phyloP scores from a whole-genome alignment of 306 rosid genomes.

The Dalbergia cochinchinensis region DNA sequence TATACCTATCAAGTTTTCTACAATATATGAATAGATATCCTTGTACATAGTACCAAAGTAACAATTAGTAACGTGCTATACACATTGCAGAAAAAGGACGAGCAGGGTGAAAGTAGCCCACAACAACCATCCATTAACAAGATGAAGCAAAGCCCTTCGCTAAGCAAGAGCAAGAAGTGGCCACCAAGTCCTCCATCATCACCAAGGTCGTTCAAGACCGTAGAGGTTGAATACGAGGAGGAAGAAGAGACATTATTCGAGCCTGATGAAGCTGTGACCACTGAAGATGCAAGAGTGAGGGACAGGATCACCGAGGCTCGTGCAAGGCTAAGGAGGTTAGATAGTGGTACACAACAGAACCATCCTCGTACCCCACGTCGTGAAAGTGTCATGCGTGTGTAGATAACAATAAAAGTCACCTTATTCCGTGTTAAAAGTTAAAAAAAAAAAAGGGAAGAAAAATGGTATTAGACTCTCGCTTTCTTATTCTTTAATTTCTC shows the following conservation, averaged over 20 bases:
- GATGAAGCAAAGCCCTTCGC: constrained; percentile 43
- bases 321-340: constrained; percentile 50
- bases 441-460: background rate
- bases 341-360: constrained; percentile 10
- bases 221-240: background rate
- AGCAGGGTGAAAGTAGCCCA: constrained; percentile 23
- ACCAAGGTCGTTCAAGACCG: constrained; percentile 1
- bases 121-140: constrained; percentile 37
- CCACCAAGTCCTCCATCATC: constrained; percentile 58
- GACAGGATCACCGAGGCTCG: constrained; percentile 46
- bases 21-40: background rate
- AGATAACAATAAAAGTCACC: background rate
- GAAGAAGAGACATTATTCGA: constrained; percentile 9
- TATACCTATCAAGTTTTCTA: background rate
- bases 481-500: constrained; percentile 1
- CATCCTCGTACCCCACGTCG: constrained; percentile 32
- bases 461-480: background rate
- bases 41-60: background rate
- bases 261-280: background rate
- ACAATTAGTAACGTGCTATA: background rate
- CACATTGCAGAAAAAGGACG: constrained; percentile 55
- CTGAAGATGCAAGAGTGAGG: constrained; percentile 30
- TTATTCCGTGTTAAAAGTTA: background rate
- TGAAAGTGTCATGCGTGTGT: constrained; percentile 14
- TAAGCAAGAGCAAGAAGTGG: constrained; percentile 55